Base-by-base conservation (phyloP, 495 filamentous ascomycete genomes). In the Lasiosphaeria hispida region DNA sequence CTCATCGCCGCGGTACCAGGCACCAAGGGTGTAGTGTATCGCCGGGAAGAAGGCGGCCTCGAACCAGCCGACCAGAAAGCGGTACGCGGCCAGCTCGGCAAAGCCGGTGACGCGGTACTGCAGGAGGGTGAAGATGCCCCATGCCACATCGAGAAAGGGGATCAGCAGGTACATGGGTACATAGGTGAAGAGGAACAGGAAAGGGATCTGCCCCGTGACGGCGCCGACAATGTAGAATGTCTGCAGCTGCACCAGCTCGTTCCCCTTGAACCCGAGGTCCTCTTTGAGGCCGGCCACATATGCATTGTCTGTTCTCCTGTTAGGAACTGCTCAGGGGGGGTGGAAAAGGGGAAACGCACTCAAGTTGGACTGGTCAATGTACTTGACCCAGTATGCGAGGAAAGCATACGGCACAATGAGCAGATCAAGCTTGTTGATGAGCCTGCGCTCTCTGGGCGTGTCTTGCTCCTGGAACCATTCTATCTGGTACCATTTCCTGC, bases 151-250 rank as follows among this genome's bases (percentile, higher is more conserved):
- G 7, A 74, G 53, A 35, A 62, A 45, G 14, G 77, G 77, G 36
- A 81, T 75, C 1, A 79, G 53, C 68, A 71, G 77, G 55, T 66
- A 69, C 73, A 80, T 79, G 2, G 77, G 78, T 8, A 81, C 43
- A 43, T 71, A 71, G 43, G 75, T 77, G 64, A 83, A 80, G 14
- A 83, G 61, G 62, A 75, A 80, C 19, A 72, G 67, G 62, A 80
- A 80, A 5, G 78, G 80, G 17, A 83, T 60, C 60, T 80, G 80
- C 37, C 77, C 77, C 1, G 79, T 40, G 14, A 80, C 78, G 10
- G 75, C 75, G n/a, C 80, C 80, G 41, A 83, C 60, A 11, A 74
- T 77, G 61, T 79, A 81, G 47, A 78, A 66, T 1, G 75, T 80
- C 49, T 78, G 75, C 5, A 79, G 69, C 18, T 77, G 69, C 14